phyloP scores from a whole-genome alignment of 257 asterid genomes.

The Solanum appendiculatum region DNA sequence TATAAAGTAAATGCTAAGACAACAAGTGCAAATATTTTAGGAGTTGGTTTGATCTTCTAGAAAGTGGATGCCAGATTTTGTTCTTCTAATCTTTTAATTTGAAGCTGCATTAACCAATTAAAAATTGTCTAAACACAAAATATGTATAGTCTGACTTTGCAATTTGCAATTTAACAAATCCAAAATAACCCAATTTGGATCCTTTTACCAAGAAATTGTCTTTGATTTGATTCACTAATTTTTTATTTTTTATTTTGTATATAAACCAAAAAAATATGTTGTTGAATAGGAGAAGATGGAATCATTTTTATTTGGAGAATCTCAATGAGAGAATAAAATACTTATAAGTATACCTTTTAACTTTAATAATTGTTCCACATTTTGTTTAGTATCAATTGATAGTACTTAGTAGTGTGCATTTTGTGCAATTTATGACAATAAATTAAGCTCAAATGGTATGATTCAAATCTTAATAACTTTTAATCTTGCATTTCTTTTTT shows the following conservation, averaged over 20 bases:
- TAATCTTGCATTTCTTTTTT: neutral
- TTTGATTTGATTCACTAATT: neutral
- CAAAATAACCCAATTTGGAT: neutral
- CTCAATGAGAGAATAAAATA: neutral
- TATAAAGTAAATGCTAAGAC: neutral
- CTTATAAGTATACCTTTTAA: neutral
- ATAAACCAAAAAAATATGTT: neutral
- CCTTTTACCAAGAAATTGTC: neutral
- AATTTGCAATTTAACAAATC: neutral
- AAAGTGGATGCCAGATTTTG: constrained; percentile 1
- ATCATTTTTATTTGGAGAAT: neutral
- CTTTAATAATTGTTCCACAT: neutral
- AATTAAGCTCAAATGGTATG: neutral
- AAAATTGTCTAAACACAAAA: neutral
- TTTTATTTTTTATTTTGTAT: too few relatives aligned
- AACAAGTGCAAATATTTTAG: neutral
- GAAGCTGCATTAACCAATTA: neutral
- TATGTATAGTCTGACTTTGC: neutral
- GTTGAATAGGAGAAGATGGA: neutral
- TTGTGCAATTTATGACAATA: neutral
- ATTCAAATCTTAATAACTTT: neutral
- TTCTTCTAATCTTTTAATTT: neutral
- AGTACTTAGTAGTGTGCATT: neutral
- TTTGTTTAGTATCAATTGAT: neutral
- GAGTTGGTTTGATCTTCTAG: neutral